Base-by-base conservation (phyloP, 1,284 basidiomycete species). In the Ceratobasidium sp. region DNA sequence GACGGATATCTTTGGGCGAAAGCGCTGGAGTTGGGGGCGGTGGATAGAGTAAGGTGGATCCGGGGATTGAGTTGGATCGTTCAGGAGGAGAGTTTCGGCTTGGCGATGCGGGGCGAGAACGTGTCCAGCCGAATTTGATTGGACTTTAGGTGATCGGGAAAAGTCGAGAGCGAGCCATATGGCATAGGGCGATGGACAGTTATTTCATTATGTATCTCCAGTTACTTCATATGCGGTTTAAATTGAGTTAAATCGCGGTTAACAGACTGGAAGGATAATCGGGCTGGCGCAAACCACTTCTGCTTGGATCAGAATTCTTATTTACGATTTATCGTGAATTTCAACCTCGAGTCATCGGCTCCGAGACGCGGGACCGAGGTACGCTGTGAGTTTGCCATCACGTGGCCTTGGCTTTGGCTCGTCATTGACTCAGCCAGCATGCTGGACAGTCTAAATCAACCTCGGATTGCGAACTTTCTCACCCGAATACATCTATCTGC, bases 171-270 rank as follows among this genome's bases (percentile, higher is more conserved):
- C 7, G 48, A 8, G 2, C 14, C 22, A 19, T n/a, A 24, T 49
- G 13, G 53, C 22, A 56, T 56, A 19, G 13, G 29, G 37, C 31
- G 14, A 63, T 46, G 61, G 61, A 63, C 61, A 46, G 7, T 63
- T 63, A 63, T 63, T 63, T 61, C 16, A 61, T 48, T 63, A 63
- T 63, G 61, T 63, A 63, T 27, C 14, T 22, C 14, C 34, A 29
- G 24, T 49, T 13, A 16, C 48, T 63, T 63, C 24, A 13, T 31
- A 63, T 49, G 43, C 46, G 61, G 48, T 63, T 46, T 48, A 63
- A 29, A 46, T 24, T 56, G 41, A 1, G 41, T 2, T 43, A 43
- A 43, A 43, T 43, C 41, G 41, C 11, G 41, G 16, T 43, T 8
- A 16, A n/a, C n/a, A n/a, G n/a, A n/a, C n/a, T n/a, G n/a, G n/a